Evolutionary conservation across 331 rosid genomes (phyloP).

Genomic region (Malus hybrid): DNA sequence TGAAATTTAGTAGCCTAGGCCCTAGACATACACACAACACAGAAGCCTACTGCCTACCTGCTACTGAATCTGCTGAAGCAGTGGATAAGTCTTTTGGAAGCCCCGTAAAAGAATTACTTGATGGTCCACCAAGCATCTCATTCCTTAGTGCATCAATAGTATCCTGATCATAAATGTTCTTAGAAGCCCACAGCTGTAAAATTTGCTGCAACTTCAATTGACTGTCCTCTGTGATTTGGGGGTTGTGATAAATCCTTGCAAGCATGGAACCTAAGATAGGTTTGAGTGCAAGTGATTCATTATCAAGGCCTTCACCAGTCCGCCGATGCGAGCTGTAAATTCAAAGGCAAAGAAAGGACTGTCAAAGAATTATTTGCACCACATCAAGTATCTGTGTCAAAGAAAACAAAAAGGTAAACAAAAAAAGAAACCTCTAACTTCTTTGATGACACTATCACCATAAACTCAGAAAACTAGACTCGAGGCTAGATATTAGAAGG

Average conservation of each 20-base stretch:
- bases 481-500: not conserved
- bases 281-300: constrained; percentile 74
- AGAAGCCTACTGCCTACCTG: constrained; percentile 39
- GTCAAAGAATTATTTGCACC: not conserved
- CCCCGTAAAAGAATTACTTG: constrained; percentile 51
- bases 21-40: not conserved
- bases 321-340: constrained; percentile 61
- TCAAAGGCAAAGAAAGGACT: not conserved
- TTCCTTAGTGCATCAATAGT: constrained; percentile 56
- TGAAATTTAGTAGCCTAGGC: not conserved
- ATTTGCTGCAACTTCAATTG: constrained; percentile 74
- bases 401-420: not conserved
- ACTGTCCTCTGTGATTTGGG: constrained; percentile 81
- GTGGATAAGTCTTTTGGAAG: constrained; percentile 47
- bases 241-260: constrained; percentile 83
- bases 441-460: not conserved
- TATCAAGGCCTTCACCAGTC: constrained; percentile 55
- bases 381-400: not conserved
- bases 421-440: not conserved
- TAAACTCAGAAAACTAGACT: not conserved
- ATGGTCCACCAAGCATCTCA: constrained; percentile 78
- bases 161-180: constrained; percentile 68
- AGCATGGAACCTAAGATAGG: constrained; percentile 93
- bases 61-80: constrained; percentile 45
- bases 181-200: constrained; percentile 92